Conservation (phyloP, 768 basidiomycete species). For the Lenzites betulinus region DNA sequence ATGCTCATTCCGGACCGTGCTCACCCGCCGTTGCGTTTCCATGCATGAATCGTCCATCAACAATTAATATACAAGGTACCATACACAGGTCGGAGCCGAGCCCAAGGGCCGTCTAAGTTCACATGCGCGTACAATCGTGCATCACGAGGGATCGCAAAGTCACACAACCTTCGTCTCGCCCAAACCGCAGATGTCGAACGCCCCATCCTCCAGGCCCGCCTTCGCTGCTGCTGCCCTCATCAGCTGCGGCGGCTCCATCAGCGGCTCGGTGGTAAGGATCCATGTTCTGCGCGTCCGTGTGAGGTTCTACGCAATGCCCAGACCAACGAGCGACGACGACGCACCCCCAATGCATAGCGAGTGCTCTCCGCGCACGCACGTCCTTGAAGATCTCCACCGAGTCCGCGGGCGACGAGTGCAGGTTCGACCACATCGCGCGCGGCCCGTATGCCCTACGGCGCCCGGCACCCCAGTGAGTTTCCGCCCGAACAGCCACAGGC, state of each 20-base stretch:
- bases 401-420: slow-evolving; percentile 70
- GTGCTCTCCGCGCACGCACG: slow-evolving; percentile 54
- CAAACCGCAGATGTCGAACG: slow-evolving; percentile 58
- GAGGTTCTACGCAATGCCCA: neutral
- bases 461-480: neutral
- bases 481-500: neutral
- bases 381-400: slow-evolving; percentile 69
- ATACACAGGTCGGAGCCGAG: no score
- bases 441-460: slow-evolving; percentile 57
- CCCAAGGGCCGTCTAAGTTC: no score
- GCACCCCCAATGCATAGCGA: slow-evolving; percentile 76
- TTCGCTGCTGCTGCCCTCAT: slow-evolving; percentile 55
- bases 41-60: no score
- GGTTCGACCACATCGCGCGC: slow-evolving; percentile 53
- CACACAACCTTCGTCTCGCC: slow-evolving; percentile 50
- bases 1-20: no score
- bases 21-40: no score
- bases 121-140: no score
- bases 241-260: slow-evolving; percentile 59
- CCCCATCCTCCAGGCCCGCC: slow-evolving; percentile 49
- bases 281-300: slow-evolving; percentile 43
- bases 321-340: slow-evolving; percentile 16
- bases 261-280: slow-evolving; percentile 54
- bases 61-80: no score
- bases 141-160: no score